A percentile compares a stretch with the other conserved stretches of the same genome.
Evolutionary conservation across 768 basidiomycete genomes (phyloP).

Genomic region (Agrocybe pediades): DNA sequence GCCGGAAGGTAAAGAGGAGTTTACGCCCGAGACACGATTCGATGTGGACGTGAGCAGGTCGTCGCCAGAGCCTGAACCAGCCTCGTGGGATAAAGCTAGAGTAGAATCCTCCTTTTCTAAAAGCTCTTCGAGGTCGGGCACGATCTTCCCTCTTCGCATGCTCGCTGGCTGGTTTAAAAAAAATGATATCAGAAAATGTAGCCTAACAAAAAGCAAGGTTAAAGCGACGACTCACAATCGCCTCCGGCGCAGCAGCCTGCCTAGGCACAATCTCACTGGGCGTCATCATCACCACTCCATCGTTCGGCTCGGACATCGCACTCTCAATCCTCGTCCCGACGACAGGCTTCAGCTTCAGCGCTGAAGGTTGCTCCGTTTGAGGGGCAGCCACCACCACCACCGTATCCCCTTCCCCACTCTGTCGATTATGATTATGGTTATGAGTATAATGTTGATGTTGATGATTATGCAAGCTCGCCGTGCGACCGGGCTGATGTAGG

Average conservation of each 20-base stretch:
- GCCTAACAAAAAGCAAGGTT: background rate
- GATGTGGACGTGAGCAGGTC: too few species aligned
- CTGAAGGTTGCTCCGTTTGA: too few species aligned
- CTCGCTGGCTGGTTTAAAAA: background rate
- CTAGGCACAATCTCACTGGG: too few species aligned
- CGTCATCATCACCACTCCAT: too few species aligned
- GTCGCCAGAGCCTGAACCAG: background rate
- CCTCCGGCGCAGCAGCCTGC: too few species aligned
- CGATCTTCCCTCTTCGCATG: background rate
- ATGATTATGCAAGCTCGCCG: background rate
- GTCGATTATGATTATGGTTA: background rate
- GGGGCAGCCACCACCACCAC: too few species aligned
- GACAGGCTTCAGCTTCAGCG: too few species aligned
- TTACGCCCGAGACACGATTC: background rate
- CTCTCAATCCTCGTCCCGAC: too few species aligned
- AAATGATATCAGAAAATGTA: background rate
- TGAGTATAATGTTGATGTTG: background rate
- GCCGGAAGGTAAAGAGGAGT: background rate
- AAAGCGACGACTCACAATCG: background rate
- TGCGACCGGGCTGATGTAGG: background rate
- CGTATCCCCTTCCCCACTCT: background rate
- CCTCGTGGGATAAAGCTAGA: too few species aligned
- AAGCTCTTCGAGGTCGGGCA: background rate
- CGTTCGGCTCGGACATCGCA: too few species aligned
- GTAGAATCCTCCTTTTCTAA: too few species aligned